Conservation (phyloP, 768 basidiomycete genomes). For the Trametes cubensis region DNA sequence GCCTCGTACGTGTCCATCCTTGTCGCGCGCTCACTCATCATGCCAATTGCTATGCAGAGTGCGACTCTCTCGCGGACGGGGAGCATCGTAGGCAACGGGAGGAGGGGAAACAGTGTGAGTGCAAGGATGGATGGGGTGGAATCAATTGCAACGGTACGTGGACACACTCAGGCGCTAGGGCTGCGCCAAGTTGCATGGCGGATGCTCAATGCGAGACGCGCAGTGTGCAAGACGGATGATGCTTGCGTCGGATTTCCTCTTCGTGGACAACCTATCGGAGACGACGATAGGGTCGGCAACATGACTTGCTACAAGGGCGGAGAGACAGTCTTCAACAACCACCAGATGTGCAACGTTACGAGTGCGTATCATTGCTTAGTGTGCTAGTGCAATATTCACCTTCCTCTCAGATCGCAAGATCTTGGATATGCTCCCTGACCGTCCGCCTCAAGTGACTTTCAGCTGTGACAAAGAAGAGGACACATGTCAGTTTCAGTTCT, state of each 20-base stretch:
- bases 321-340: slow-evolving; percentile 90
- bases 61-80: slow-evolving; percentile 92
- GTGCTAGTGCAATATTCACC: not conserved
- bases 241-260: slow-evolving; percentile 84
- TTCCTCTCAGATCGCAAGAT: slow-evolving; percentile 82
- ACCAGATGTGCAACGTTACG: slow-evolving; percentile 98
- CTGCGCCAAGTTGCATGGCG: too few relatives aligned
- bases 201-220: not conserved
- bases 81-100: slow-evolving; percentile 80
- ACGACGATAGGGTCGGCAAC: slow-evolving; percentile 48
- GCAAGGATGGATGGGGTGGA: slow-evolving; percentile 93
- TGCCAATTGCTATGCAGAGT: slow-evolving; percentile 55
- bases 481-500: slow-evolving; percentile 95
- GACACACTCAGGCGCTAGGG: too few relatives aligned
- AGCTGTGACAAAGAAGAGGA: slow-evolving; percentile 69
- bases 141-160: slow-evolving; percentile 94
- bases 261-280: slow-evolving; percentile 41
- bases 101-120: slow-evolving; percentile 76
- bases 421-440: slow-evolving; percentile 86
- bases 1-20: slow-evolving; percentile 65
- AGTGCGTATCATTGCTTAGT: slow-evolving; percentile 56
- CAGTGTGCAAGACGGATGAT: slow-evolving; percentile 84
- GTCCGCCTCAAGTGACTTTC: slow-evolving; percentile 96
- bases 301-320: slow-evolving; percentile 97
- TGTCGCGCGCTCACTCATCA: not conserved